Percentiles rank a stretch among this genome's conserved stretches.
Evolutionary conservation across 768 basidiomycete genomes (phyloP).

Genomic region (Boletus rubescentipes): DNA sequence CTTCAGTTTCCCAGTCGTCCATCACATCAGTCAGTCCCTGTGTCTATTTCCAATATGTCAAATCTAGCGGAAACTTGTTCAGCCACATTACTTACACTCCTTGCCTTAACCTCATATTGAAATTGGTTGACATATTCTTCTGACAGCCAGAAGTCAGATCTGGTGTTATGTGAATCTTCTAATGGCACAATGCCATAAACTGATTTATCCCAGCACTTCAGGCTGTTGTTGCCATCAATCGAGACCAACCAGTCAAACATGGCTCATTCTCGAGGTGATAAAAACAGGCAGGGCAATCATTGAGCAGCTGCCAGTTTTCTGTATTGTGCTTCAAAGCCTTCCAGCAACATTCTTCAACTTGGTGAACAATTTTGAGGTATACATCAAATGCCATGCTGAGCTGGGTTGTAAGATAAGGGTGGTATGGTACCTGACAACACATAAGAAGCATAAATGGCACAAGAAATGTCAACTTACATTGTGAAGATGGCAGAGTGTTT

Average conservation of each 20-base stretch:
- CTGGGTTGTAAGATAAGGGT: background rate
- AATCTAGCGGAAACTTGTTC: too few species aligned
- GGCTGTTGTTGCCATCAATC: slow-evolving; percentile 7
- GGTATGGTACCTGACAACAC: slow-evolving; percentile 11
- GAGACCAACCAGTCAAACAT: background rate
- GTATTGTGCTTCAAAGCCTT: too few species aligned
- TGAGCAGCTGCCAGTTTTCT: slow-evolving; percentile 10
- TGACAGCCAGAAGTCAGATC: background rate
- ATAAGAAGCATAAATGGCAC: too few species aligned
- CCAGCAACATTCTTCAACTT: too few species aligned
- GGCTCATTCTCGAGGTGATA: slow-evolving; percentile 9
- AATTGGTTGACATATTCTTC: background rate
- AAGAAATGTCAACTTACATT: too few species aligned
- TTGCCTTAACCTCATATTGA: background rate
- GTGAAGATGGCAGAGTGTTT: too few species aligned
- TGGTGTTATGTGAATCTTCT: background rate
- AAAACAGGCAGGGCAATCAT: slow-evolving; percentile 13
- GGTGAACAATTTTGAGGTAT: slow-evolving; percentile 11
- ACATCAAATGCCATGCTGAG: slow-evolving; percentile 1
- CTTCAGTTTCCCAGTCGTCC: too few species aligned
- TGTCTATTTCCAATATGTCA: too few species aligned
- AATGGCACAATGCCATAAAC: background rate
- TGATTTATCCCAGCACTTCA: background rate
- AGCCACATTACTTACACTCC: too few species aligned
- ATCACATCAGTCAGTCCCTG: too few species aligned